Evolutionary conservation across 306 rosid species (phyloP).

Genomic region (Vigna angularis): DNA sequence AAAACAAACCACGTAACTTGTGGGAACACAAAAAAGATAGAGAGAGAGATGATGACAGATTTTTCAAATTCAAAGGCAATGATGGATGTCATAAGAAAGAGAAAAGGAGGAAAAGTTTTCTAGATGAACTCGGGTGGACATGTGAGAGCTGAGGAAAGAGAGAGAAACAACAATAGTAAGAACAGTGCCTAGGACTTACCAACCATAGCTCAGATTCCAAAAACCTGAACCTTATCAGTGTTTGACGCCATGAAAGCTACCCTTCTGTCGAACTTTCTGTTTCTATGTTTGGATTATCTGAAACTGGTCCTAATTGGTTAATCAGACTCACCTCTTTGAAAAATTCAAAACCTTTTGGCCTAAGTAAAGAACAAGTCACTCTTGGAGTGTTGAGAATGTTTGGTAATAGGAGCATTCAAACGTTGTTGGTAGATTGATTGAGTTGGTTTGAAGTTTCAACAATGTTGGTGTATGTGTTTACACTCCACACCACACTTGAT

Average conservation of each 20-base stretch:
- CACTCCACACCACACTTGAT: background rate
- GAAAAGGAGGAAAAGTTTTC: constrained; percentile 39
- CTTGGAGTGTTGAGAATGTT: constrained; percentile 40
- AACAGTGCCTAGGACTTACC: constrained; percentile 56
- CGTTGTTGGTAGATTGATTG: constrained; percentile 40
- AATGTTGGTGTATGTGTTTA: constrained; percentile 27
- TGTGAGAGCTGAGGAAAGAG: constrained; percentile 40
- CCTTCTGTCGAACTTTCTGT: constrained; percentile 50
- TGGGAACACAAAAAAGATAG: constrained; percentile 20
- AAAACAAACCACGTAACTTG: constrained; percentile 28
- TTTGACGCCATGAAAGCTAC: constrained; percentile 61
- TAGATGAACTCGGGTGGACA: constrained; percentile 43
- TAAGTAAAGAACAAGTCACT: background rate
- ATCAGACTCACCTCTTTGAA: background rate
- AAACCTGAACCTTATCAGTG: constrained; percentile 48
- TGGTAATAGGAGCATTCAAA: constrained; percentile 34
- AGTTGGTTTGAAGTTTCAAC: constrained; percentile 39
- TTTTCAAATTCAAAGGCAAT: constrained; percentile 46
- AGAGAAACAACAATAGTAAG: constrained; percentile 49
- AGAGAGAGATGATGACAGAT: constrained; percentile 8
- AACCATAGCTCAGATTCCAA: constrained; percentile 49
- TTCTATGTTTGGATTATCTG: constrained; percentile 37
- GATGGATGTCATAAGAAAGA: constrained; percentile 42
- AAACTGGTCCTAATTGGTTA: constrained; percentile 42
- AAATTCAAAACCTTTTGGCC: constrained; percentile 10